Conservation (phyloP, 495 filamentous ascomycete genomes). For the Bathelium albidoporum region DNA sequence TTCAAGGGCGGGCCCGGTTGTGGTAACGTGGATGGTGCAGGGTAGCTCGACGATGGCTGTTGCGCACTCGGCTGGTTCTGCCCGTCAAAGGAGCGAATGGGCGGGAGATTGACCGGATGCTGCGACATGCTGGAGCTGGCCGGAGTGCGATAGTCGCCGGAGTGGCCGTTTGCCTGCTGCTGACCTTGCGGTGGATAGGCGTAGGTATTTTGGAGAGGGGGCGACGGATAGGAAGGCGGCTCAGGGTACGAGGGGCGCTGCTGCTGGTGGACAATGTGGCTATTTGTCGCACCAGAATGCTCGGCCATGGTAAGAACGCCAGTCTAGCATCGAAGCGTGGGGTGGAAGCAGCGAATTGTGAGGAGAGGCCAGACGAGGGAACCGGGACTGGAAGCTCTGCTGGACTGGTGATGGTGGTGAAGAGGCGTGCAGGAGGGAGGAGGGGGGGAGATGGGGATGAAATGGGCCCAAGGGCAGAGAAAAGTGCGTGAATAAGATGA, state of each 20-base stretch:
- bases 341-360: background rate
- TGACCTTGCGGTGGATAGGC: slow-evolving; percentile 42
- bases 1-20: slow-evolving; percentile 29
- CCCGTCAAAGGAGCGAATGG: slow-evolving; percentile 44
- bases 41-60: slow-evolving; percentile 9
- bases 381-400: background rate
- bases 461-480: background rate
- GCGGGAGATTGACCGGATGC: slow-evolving; percentile 51
- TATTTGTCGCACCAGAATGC: slow-evolving; percentile 1
- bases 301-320: slow-evolving; percentile 1
- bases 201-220: slow-evolving; percentile 44
- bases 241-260: slow-evolving; percentile 44
- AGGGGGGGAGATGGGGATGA: background rate
- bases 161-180: slow-evolving; percentile 7
- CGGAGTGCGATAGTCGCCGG: slow-evolving; percentile 42
- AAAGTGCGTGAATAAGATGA: no score
- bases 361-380: background rate
- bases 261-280: slow-evolving; percentile 12
- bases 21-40: slow-evolving; percentile 29
- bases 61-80: slow-evolving; percentile 24
- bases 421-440: background rate
- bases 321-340: background rate
- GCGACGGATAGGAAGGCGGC: slow-evolving; percentile 46
- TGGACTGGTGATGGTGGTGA: background rate
- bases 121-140: slow-evolving; percentile 40